Percentiles rank a stretch among this genome's conserved stretches.
Evolutionary conservation across 2,329 filamentous ascomycete species (phyloP).

Genomic region (Thermomyces lanuginosus): DNA sequence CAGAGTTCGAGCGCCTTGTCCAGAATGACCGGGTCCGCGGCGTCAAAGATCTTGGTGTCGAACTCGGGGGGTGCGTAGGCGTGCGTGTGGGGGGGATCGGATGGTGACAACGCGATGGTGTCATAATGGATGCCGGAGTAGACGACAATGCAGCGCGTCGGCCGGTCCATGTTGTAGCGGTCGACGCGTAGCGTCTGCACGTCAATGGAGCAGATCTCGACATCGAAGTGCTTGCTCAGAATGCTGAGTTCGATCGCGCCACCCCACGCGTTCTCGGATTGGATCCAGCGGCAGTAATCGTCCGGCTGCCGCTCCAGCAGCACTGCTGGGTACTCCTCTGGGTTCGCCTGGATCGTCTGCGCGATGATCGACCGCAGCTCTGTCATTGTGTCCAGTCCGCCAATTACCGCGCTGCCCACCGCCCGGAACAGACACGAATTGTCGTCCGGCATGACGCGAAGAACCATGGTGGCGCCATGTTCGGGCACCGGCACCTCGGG

Average conservation of each 20-base stretch:
- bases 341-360: conserved; percentile 57
- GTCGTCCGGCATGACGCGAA: conserved; percentile 92
- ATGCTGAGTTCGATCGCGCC: conserved; percentile 82
- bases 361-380: conserved; percentile 65
- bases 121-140: conserved; percentile 94
- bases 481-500: conserved; percentile 44
- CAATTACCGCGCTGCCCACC: conserved; percentile 62
- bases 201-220: conserved; percentile 75
- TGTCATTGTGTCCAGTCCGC: conserved; percentile 48
- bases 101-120: conserved; percentile 59
- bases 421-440: conserved; percentile 91
- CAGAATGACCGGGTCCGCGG: conserved; percentile 38
- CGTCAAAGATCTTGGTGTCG: conserved; percentile 61
- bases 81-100: conserved; percentile 38
- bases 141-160: conserved; percentile 58
- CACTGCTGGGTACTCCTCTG: conserved; percentile 55
- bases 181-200: conserved; percentile 54
- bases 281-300: conserved; percentile 69
- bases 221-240: conserved; percentile 64
- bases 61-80: conserved; percentile 51
- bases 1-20: conserved; percentile 50
- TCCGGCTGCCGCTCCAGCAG: conserved; percentile 58
- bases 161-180: conserved; percentile 59
- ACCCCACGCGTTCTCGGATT: conserved; percentile 69
- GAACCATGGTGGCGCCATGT: conserved; percentile 44